Percentiles rank a stretch among this genome's conserved stretches.
Conservation (phyloP, 208 protist species). For the Wallacemonas rigidus region DNA sequence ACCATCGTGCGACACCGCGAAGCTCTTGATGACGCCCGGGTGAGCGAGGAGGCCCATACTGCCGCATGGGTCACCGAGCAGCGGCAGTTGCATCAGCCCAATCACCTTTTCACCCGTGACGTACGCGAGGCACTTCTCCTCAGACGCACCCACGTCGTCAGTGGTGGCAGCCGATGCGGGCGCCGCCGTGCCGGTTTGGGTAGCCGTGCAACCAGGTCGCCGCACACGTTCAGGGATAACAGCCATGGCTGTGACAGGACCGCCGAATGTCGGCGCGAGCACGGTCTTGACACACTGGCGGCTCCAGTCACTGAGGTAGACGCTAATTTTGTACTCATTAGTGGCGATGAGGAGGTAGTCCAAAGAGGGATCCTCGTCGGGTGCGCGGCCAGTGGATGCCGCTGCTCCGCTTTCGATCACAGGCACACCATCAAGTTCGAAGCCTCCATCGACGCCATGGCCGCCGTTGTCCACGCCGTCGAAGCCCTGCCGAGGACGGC, state of each 20-base stretch:
- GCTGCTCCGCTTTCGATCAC: background rate
- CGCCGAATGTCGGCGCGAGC: constrained; percentile 92
- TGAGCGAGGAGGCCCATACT: constrained; percentile 95
- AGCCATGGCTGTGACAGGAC: constrained; percentile 78
- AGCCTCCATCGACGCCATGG: background rate
- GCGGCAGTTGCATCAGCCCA: constrained; percentile 90
- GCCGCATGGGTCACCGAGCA: constrained; percentile 91
- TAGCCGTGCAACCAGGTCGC: background rate
- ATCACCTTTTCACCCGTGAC: constrained; percentile 90
- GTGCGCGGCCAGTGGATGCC: constrained; percentile 7
- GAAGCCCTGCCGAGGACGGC: constrained; percentile 38
- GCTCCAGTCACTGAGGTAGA: constrained; percentile 83
- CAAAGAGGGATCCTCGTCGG: constrained; percentile 21
- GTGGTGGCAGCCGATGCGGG: background rate
- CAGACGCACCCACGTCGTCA: background rate
- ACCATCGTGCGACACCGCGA: constrained; percentile 82
- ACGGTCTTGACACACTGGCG: constrained; percentile 91
- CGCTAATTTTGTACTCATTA: constrained; percentile 90
- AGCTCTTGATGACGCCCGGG: constrained; percentile 74
- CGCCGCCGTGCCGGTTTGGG: background rate
- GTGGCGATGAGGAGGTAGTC: constrained; percentile 87
- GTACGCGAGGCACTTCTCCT: constrained; percentile 79
- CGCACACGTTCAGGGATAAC: constrained; percentile 25
- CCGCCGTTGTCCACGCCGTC: constrained; percentile 8
- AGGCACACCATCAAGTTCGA: constrained; percentile 5